phyloP scores from a whole-genome alignment of 129 eudicot genomes.

The Pittosporum tobira region DNA sequence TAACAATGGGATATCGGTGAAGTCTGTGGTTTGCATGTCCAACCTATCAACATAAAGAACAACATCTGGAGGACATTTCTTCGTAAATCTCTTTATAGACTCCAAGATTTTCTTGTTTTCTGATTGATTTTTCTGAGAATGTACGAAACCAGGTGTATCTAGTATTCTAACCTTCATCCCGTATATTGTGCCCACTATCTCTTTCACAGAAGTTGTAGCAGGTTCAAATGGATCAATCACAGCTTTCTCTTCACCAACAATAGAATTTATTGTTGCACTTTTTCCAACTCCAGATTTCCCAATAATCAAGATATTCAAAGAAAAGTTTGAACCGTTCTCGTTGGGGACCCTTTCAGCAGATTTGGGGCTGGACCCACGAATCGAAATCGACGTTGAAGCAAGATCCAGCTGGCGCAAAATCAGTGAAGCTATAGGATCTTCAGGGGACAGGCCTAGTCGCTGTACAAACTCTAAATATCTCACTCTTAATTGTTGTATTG shows the following conservation, averaged over 20 bases:
- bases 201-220: conserved; percentile 36
- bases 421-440: conserved; percentile 31
- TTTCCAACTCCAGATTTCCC: conserved; percentile 88
- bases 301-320: conserved; percentile 49
- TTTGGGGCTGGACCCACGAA: conserved; percentile 12
- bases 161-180: conserved; percentile 46
- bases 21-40: conserved; percentile 31
- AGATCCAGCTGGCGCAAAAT: conserved; percentile 23
- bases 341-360: conserved; percentile 17
- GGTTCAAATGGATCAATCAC: conserved; percentile 42
- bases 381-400: conserved; percentile 20
- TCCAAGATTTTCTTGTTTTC: conserved; percentile 34
- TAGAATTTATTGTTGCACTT: conserved; percentile 67
- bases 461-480: conserved; percentile 41
- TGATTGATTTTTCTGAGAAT: conserved; percentile 32
- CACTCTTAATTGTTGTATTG: conserved; percentile 30
- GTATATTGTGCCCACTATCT: conserved; percentile 33
- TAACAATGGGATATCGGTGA: conserved; percentile 41
- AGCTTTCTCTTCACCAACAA: conserved; percentile 45
- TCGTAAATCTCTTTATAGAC: conserved; percentile 33
- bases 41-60: conserved; percentile 68
- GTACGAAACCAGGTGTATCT: conserved; percentile 79
- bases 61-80: conserved; percentile 41
- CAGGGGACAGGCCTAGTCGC: conserved; percentile 30
- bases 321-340: conserved; percentile 21